Percentiles rank a stretch among this genome's conserved stretches.
These are phyloP conservation scores for Lachnellula hyalina DNA, from an alignment of 2,329 filamentous ascomycete species.

Conservation along the genomic window DNA sequence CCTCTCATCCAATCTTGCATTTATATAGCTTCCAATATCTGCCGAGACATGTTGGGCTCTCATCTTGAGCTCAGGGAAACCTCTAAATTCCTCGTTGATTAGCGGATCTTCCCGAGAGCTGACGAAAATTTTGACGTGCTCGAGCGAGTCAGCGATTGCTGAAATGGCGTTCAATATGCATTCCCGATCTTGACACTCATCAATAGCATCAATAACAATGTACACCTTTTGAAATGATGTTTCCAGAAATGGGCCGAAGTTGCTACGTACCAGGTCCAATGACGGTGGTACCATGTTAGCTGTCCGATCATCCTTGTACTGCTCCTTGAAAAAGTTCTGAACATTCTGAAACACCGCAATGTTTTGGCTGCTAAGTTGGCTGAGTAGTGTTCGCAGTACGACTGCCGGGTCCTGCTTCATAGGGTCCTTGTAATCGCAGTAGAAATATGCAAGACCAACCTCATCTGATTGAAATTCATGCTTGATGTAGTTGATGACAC, in stretches of 20 bases:
- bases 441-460: conserved; percentile 31
- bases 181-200: conserved; percentile 5
- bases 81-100: conserved; percentile 1
- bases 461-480: conserved; percentile 17
- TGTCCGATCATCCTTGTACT: neutral
- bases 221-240: neutral
- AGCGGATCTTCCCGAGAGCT: conserved; percentile 1
- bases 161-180: neutral
- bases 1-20: neutral
- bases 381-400: conserved; percentile 4
- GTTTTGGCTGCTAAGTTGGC: conserved; percentile 6
- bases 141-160: neutral
- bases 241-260: neutral
- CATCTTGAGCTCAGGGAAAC: conserved; percentile 2
- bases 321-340: neutral
- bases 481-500: conserved; percentile 37
- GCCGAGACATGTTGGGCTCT: neutral
- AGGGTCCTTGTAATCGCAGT: conserved; percentile 27
- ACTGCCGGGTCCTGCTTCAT: conserved; percentile 4
- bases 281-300: neutral
- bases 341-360: conserved; percentile 1
- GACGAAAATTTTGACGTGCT: conserved; percentile 2
- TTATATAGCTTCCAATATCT: conserved; percentile 6
- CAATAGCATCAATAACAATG: conserved; percentile 5
- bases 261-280: neutral